phyloP scores from a whole-genome alignment of 2,329 filamentous ascomycete species.

The Lecanicillium sp. region DNA sequence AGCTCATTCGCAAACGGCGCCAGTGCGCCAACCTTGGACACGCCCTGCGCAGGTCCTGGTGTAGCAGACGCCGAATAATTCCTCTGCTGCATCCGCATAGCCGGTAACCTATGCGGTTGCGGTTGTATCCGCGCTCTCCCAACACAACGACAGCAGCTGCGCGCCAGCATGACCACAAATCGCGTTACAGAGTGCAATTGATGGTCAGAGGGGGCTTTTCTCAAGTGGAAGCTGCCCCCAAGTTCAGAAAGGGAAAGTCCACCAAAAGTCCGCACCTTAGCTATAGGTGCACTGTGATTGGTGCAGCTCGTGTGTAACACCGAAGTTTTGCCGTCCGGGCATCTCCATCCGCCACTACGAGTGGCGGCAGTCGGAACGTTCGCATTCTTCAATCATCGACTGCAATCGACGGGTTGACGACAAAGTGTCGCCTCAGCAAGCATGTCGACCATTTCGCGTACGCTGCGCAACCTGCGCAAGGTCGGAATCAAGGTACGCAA shows the following conservation, averaged over 20 bases:
- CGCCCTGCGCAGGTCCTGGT: slow-evolving; percentile 17
- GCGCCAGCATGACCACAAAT: slow-evolving; percentile 22
- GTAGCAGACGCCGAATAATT: slow-evolving; percentile 26
- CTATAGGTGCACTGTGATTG: slow-evolving; percentile 2
- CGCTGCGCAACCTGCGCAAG: slow-evolving; percentile 76
- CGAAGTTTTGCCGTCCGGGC: slow-evolving; percentile 22
- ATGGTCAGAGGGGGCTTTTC: not conserved
- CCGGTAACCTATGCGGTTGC: slow-evolving; percentile 18
- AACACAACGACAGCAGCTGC: slow-evolving; percentile 25
- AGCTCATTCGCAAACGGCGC: slow-evolving; percentile 60
- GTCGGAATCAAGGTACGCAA: slow-evolving; percentile 73
- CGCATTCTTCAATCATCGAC: slow-evolving; percentile 8
- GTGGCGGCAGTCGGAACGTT: slow-evolving; percentile 9
- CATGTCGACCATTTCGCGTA: slow-evolving; percentile 91
- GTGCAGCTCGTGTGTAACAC: slow-evolving; percentile 1
- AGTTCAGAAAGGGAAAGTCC: slow-evolving; percentile 5
- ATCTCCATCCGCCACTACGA: slow-evolving; percentile 10
- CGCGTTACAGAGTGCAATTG: too few species aligned
- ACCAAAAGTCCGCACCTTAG: not conserved
- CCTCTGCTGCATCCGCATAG: slow-evolving; percentile 28
- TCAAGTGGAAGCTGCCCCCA: not conserved
- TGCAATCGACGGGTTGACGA: slow-evolving; percentile 8
- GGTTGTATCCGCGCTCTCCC: slow-evolving; percentile 17
- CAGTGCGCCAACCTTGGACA: slow-evolving; percentile 30
- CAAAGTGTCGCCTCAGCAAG: slow-evolving; percentile 28